phyloP scores from a whole-genome alignment of 139 green algal species.

The Dunaliella primolecta region DNA sequence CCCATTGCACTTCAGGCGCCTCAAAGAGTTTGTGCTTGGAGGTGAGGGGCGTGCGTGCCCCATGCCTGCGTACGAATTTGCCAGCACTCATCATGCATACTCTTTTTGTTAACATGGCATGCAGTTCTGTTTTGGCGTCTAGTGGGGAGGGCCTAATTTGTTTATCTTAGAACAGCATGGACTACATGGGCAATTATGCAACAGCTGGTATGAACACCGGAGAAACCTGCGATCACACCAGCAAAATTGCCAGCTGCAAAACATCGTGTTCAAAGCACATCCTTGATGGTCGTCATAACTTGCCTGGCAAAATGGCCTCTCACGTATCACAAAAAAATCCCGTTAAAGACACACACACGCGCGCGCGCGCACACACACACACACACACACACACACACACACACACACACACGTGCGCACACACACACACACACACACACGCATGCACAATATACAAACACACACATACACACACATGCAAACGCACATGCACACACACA shows the following conservation, averaged over 20 bases:
- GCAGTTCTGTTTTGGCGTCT: background rate
- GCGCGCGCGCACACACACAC: too few relatives aligned
- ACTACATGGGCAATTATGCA: background rate
- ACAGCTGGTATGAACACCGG: background rate
- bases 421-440: background rate
- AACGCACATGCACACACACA: too few relatives aligned
- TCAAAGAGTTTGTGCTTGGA: slow-evolving; percentile 37
- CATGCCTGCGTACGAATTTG: slow-evolving; percentile 49
- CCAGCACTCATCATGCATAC: too few relatives aligned
- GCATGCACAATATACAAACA: background rate
- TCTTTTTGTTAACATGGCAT: background rate
- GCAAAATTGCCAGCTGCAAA: background rate
- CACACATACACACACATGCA: too few relatives aligned
- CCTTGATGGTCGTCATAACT: background rate
- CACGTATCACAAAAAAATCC: too few relatives aligned
- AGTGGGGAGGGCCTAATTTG: background rate
- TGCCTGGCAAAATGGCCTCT: too few relatives aligned
- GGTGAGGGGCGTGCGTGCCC: slow-evolving; percentile 60
- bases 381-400: too few relatives aligned
- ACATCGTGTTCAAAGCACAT: background rate
- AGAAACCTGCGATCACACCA: background rate
- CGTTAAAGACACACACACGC: too few relatives aligned
- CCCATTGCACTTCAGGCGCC: slow-evolving; percentile 24
- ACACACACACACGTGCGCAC: too few relatives aligned
- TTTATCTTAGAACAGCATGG: background rate